Evolutionary conservation across 164 flowering plant species (phyloP), one percentile per base, ranked within the genome.

Genomic region (Tetrastigma voinierianum): DNA sequence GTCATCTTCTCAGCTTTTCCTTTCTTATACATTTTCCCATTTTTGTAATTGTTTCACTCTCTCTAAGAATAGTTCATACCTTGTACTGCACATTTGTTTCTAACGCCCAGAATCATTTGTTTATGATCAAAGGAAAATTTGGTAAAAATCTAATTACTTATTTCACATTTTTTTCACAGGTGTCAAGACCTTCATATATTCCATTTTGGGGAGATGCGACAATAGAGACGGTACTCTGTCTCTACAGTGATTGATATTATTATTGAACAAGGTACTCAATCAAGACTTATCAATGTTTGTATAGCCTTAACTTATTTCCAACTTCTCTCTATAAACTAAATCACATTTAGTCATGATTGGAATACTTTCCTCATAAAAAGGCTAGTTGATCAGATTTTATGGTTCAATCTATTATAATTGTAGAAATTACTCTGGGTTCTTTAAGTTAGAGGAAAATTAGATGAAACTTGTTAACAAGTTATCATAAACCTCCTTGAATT

Each of bases 261-360:
- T 57, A 86, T 89, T 44, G 97, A 91, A 68, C 95, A 91, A 89
- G 95, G 97, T 91, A 81, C 17, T 62, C 23, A 20, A 52, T 43
- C 49, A 15, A 16, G 43, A 45, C 43, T 55, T 14, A 4, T n/a
- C 21, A 62, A 25, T 57, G 15, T n/a, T n/a, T 12, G 11, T 10
- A 3, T 67, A 45, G 44, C 25, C 46, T 12, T 18, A 10, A 1
- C 18, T 21, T 53, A 43, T 40, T 59, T 11, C 11, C 40, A 4
- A 25, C 4, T 25, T n/a, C n/a, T 25, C 40, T 25, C 40, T 25
- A 40, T 44, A 40, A 48, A 12, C 18, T 59, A 17, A 25, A 25
- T 7, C 40, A 25, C 40, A 25, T 25, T 25, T 25, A 25, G 40
- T 25, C 40, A 2, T 25, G 40, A 25, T 25, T 25, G 40, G 40